A percentile compares a stretch with the other conserved stretches of the same genome.
phyloP scores from a whole-genome alignment of 1,284 basidiomycete species.

The Ganoderma lingzhi region DNA sequence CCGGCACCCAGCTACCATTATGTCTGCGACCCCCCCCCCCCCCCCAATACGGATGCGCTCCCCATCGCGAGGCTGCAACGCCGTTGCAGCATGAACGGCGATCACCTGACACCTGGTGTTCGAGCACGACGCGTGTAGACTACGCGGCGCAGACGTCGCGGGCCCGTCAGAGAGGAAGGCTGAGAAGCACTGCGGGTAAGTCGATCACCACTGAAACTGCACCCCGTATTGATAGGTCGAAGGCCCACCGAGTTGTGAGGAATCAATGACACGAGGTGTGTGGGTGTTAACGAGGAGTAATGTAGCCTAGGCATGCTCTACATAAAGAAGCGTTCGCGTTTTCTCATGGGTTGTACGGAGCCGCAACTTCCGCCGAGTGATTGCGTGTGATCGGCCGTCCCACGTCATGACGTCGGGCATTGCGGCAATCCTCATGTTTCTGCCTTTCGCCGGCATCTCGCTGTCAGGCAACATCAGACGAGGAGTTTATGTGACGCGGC shows the following conservation, averaged over 20 bases:
- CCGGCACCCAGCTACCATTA: not conserved
- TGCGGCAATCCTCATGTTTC: not conserved
- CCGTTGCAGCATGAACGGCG: not conserved
- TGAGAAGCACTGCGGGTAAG: not conserved
- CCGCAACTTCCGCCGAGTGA: not conserved
- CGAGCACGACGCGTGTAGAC: not conserved
- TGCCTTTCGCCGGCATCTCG: not conserved
- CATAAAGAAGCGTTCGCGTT: not conserved
- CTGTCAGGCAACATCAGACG: not conserved
- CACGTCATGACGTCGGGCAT: not conserved
- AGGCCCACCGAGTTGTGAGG: not conserved
- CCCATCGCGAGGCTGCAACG: not conserved
- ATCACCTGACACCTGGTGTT: not conserved
- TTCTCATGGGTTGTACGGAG: not conserved
- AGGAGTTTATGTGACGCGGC: not conserved
- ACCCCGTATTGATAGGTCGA: not conserved
- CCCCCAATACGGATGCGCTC: not conserved
- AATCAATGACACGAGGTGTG: not conserved
- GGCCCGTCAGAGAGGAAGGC: not conserved
- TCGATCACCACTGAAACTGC: not conserved
- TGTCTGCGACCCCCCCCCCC: no score
- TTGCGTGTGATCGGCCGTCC: not conserved
- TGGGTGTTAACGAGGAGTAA: not conserved
- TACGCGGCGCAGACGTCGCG: not conserved
- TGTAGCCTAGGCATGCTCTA: no score